A percentile compares a stretch with the other conserved stretches of the same genome.
Evolutionary conservation across 306 rosid species (phyloP).

Genomic region (Casuarina cunninghamiana): DNA sequence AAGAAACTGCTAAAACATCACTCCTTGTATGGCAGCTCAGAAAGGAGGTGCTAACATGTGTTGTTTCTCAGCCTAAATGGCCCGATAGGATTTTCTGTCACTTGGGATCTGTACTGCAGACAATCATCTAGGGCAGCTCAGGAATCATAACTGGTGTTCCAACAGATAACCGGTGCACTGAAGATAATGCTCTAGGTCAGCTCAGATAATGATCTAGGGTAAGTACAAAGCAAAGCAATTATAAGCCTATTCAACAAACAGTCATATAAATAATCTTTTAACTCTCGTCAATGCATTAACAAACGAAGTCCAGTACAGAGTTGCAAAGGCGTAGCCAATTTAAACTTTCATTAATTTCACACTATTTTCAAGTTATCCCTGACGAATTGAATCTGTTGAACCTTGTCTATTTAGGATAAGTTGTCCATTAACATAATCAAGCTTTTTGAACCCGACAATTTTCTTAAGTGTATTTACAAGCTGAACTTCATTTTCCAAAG

Average conservation of each 20-base stretch:
- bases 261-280: neutral
- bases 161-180: neutral
- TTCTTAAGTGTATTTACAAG: neutral
- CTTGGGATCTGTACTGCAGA: conserved; percentile 8
- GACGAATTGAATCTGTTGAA: neutral
- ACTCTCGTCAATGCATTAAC: neutral
- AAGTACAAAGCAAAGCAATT: neutral
- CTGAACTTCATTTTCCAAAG: neutral
- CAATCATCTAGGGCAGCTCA: neutral
- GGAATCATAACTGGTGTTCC: neutral
- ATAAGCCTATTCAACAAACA: neutral
- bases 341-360: neutral
- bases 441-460: neutral
- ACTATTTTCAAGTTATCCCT: neutral
- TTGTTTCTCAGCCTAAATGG: neutral
- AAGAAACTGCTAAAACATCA: neutral
- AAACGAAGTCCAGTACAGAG: neutral
- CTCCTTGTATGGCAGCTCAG: neutral
- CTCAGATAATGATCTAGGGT: neutral
- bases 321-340: neutral
- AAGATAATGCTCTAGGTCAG: neutral
- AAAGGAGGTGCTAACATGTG: neutral
- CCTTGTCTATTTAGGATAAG: neutral
- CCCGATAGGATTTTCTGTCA: neutral
- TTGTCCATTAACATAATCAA: neutral